These are phyloP conservation scores for Thalia dealbata DNA, from an alignment of 176 grass and related monocot genomes.

Conservation along the genomic window DNA sequence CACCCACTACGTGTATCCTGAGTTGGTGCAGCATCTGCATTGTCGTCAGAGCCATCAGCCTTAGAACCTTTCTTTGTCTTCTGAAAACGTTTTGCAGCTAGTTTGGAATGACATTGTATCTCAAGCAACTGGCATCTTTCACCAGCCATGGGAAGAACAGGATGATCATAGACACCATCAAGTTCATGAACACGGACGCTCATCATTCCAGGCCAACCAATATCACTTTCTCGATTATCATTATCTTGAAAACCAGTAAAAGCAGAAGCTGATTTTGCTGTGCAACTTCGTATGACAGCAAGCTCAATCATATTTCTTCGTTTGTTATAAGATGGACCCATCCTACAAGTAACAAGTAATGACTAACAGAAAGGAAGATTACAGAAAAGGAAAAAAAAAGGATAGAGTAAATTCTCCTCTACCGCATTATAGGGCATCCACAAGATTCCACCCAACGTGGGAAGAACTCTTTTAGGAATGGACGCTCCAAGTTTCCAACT, in stretches of 20 bases:
- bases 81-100: constrained; percentile 73
- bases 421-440: constrained; percentile 92
- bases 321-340: constrained; percentile 91
- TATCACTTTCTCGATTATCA: constrained; percentile 59
- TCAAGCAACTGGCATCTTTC: constrained; percentile 86
- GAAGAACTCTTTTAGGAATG: constrained; percentile 98
- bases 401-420: constrained; percentile 14
- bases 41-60: constrained; percentile 88
- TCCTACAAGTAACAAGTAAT: constrained; percentile 31
- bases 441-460: constrained; percentile 86
- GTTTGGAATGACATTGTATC: constrained; percentile 85
- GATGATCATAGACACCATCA: constrained; percentile 80
- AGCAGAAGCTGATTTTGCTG: constrained; percentile 36
- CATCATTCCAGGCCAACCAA: constrained; percentile 99
- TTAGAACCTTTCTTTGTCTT: constrained; percentile 82
- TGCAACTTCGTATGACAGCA: constrained; percentile 63
- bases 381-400: constrained; percentile 2
- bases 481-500: constrained; percentile 91
- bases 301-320: constrained; percentile 86
- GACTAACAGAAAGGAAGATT: constrained; percentile 13
- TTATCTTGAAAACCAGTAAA: constrained; percentile 38
- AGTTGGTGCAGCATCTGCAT: constrained; percentile 50
- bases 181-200: constrained; percentile 87
- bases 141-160: constrained; percentile 77
- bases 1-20: constrained; percentile 79